Evolutionary conservation across 495 filamentous ascomycete species (phyloP).

Genomic region (Podospora tetraspora): DNA sequence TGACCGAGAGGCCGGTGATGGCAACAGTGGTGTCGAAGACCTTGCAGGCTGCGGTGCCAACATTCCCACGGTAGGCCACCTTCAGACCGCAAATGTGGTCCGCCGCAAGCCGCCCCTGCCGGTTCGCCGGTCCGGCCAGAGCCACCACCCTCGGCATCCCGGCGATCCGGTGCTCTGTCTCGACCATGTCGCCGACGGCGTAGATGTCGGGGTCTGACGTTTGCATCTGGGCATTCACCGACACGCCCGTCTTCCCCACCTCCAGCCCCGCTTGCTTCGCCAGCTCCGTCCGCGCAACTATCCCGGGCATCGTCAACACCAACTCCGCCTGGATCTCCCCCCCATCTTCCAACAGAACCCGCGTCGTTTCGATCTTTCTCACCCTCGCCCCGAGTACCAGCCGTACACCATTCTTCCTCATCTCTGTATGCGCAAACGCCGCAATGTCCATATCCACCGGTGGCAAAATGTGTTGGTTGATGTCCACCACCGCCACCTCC

Average conservation of each 20-base stretch:
- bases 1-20: slow-evolving; percentile 19
- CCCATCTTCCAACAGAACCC: not conserved
- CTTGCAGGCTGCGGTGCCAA: slow-evolving; percentile 27
- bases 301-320: slow-evolving; percentile 22
- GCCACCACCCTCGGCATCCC: slow-evolving; percentile 13
- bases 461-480: slow-evolving; percentile 26
- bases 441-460: slow-evolving; percentile 28
- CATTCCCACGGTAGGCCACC: slow-evolving; percentile 24
- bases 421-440: slow-evolving; percentile 22
- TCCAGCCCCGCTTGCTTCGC: slow-evolving; percentile 22
- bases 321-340: slow-evolving; percentile 16
- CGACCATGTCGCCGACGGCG: slow-evolving; percentile 34
- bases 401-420: slow-evolving; percentile 20
- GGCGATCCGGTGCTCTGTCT: slow-evolving; percentile 23
- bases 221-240: slow-evolving; percentile 28
- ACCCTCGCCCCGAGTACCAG: slow-evolving; percentile 18
- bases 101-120: slow-evolving; percentile 30
- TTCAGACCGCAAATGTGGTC: slow-evolving; percentile 28
- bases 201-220: slow-evolving; percentile 33
- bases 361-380: not conserved
- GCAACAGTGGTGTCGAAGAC: slow-evolving; percentile 26
- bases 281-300: slow-evolving; percentile 22
- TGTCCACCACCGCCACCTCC: slow-evolving; percentile 25
- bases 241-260: slow-evolving; percentile 22
- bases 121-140: slow-evolving; percentile 33